phyloP scores from a whole-genome alignment of 495 filamentous ascomycete species.

The Aspergillus nidulans region DNA sequence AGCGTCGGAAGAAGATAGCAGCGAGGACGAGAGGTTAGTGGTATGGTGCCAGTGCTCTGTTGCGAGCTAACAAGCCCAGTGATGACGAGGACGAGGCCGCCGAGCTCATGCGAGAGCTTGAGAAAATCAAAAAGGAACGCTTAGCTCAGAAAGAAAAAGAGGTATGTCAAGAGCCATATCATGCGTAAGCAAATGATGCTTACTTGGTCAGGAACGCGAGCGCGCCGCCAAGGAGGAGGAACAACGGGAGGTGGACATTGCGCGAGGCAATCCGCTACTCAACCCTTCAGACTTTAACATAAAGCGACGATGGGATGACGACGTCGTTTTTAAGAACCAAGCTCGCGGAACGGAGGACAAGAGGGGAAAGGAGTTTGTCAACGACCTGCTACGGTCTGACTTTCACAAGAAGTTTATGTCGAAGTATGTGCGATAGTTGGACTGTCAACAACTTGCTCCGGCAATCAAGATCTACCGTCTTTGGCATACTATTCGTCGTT shows the following conservation, averaged over 20 bases:
- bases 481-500: not conserved
- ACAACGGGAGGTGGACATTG: slow-evolving; percentile 80
- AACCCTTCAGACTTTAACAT: slow-evolving; percentile 57
- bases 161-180: slow-evolving; percentile 34
- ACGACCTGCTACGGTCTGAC: slow-evolving; percentile 90
- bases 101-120: slow-evolving; percentile 84
- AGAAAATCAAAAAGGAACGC: slow-evolving; percentile 89
- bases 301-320: slow-evolving; percentile 81
- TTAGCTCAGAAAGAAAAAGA: slow-evolving; percentile 81
- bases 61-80: slow-evolving; percentile 31
- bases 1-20: slow-evolving; percentile 62
- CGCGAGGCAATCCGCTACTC: slow-evolving; percentile 85
- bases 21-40: slow-evolving; percentile 62
- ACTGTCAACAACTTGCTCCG: not conserved
- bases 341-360: slow-evolving; percentile 91
- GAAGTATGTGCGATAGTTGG: slow-evolving; percentile 60
- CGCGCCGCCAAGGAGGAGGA: slow-evolving; percentile 73
- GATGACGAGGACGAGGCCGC: slow-evolving; percentile 87
- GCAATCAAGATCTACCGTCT: not conserved
- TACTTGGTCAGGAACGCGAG: slow-evolving; percentile 58
- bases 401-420: slow-evolving; percentile 98
- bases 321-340: slow-evolving; percentile 99
- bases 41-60: too few relatives aligned
- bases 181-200: not conserved
- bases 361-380: slow-evolving; percentile 95